phyloP scores from a whole-genome alignment of 2,329 filamentous ascomycete genomes.

The Cordyceps fumosorosea region DNA sequence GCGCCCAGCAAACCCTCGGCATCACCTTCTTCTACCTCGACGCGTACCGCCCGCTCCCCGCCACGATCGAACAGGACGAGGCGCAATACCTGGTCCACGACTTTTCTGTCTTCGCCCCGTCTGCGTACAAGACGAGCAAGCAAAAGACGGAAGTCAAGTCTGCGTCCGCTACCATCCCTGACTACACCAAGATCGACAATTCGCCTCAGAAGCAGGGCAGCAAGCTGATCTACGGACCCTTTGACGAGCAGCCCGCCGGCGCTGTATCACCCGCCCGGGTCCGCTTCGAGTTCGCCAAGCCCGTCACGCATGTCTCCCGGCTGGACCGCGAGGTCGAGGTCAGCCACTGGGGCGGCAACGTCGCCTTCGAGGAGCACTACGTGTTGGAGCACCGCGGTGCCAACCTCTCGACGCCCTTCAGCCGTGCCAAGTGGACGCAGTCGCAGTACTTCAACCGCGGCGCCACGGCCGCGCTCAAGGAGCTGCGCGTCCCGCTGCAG shows the following conservation, averaged over 20 bases:
- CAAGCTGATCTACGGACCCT: conserved; percentile 86
- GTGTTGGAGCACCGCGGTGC: conserved; percentile 82
- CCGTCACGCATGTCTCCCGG: conserved; percentile 68
- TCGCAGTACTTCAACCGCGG: conserved; percentile 67
- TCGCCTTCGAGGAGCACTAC: conserved; percentile 92
- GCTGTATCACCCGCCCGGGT: conserved; percentile 66
- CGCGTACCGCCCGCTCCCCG: conserved; percentile 73
- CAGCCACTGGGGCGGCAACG: conserved; percentile 95
- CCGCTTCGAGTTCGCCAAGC: conserved; percentile 93
- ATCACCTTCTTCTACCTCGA: conserved; percentile 80
- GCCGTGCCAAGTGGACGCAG: conserved; percentile 68
- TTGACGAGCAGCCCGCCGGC: conserved; percentile 73
- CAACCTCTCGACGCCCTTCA: conserved; percentile 65
- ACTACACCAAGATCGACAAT: conserved; percentile 70
- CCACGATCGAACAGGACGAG: conserved; percentile 73
- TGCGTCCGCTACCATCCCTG: conserved; percentile 67
- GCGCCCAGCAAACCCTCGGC: conserved; percentile 74
- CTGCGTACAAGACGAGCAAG: conserved; percentile 78
- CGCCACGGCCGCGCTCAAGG: conserved; percentile 67
- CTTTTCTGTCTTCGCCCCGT: conserved; percentile 79
- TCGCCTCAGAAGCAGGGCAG: conserved; percentile 75
- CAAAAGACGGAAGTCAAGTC: conserved; percentile 98
- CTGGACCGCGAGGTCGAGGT: conserved; percentile 91
- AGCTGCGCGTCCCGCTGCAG: conserved; percentile 72
- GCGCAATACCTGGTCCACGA: conserved; percentile 80